Evolutionary conservation across 306 rosid species (phyloP).

Genomic region (Biancaea sappan): DNA sequence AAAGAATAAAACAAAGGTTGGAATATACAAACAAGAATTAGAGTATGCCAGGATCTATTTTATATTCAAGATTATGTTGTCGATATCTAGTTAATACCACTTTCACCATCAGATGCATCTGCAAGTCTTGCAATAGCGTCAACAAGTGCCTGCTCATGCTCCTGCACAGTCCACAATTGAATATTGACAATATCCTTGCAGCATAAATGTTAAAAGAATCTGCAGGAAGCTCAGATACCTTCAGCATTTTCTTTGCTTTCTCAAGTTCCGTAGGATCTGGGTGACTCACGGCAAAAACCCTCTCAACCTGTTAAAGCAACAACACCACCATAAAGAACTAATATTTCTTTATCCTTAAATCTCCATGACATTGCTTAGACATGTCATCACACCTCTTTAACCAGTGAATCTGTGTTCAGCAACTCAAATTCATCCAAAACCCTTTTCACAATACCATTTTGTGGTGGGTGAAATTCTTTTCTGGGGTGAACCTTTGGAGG

Average conservation of each 20-base stretch:
- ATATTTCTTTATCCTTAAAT: not conserved
- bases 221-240: constrained; percentile 37
- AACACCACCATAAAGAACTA: constrained; percentile 13
- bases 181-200: not conserved
- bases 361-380: constrained; percentile 17
- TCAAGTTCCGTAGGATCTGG: constrained; percentile 64
- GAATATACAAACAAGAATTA: constrained; percentile 18
- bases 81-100: constrained; percentile 45
- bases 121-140: constrained; percentile 60
- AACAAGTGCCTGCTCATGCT: constrained; percentile 61
- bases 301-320: constrained; percentile 52
- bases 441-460: constrained; percentile 75
- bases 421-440: constrained; percentile 76
- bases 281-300: constrained; percentile 51
- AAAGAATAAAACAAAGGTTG: not conserved
- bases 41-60: no score
- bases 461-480: constrained; percentile 62
- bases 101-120: constrained; percentile 62
- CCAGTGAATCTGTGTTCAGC: constrained; percentile 75
- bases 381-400: constrained; percentile 71
- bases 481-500: constrained; percentile 51
- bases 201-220: not conserved
- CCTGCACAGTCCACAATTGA: constrained; percentile 37
- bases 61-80: constrained; percentile 30
- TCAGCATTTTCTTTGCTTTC: constrained; percentile 54